Percentiles rank a stretch among this genome's conserved stretches.
Evolutionary conservation across 2,329 filamentous ascomycete species (phyloP).

Genomic region (Fusarium redolens): DNA sequence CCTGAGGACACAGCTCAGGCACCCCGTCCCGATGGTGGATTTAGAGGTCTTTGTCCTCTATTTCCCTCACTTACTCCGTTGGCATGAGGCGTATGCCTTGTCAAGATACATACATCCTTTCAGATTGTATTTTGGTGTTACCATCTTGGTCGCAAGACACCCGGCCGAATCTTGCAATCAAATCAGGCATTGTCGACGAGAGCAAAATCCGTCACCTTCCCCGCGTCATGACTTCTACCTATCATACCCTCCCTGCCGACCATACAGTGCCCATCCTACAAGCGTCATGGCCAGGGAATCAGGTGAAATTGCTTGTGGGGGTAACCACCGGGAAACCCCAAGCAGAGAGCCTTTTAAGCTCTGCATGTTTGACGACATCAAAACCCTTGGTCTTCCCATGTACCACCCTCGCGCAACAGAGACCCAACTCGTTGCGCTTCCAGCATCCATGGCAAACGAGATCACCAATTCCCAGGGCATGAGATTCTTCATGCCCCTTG

Average conservation of each 20-base stretch:
- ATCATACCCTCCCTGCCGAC: neutral
- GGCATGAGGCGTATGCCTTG: neutral
- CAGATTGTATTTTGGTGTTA: neutral
- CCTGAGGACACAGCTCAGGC: neutral
- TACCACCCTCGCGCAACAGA: neutral
- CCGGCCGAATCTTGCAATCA: neutral
- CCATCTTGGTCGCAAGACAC: neutral
- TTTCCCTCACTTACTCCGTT: neutral
- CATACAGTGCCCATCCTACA: neutral
- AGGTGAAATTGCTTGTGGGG: neutral
- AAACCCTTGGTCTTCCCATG: neutral
- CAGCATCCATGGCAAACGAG: neutral
- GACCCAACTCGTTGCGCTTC: neutral
- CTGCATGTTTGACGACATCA: neutral
- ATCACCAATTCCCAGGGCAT: neutral
- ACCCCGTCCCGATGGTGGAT: neutral
- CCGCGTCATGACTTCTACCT: neutral
- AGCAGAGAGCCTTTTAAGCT: neutral
- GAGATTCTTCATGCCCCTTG: neutral
- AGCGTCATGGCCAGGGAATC: neutral
- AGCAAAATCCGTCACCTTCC: neutral
- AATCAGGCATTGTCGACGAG: neutral
- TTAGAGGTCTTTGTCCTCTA: neutral
- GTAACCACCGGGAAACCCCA: neutral
- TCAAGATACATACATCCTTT: neutral